Conservation (phyloP, 768 basidiomycete genomes). For the Tylopilus plumbeoviolaceoides region DNA sequence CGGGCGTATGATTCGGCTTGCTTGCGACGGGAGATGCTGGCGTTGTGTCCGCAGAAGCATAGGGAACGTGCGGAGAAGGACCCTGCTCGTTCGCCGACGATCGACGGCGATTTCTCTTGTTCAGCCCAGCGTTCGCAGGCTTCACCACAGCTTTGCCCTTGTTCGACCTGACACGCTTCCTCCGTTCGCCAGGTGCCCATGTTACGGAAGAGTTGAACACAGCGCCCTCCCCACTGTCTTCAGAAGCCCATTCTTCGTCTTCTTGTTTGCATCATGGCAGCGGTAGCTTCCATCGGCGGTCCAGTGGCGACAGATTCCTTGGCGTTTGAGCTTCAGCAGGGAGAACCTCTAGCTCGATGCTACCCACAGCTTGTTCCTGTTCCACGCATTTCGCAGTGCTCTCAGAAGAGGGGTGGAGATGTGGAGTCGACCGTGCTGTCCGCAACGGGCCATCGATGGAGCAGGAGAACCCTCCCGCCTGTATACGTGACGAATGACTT, state of each 20-base stretch:
- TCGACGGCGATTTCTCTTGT: slow-evolving; percentile 13
- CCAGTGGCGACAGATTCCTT: slow-evolving; percentile 1
- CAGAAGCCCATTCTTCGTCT: slow-evolving; percentile 66
- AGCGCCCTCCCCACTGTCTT: slow-evolving; percentile 35
- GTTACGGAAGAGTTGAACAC: slow-evolving; percentile 5
- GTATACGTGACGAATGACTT: slow-evolving; percentile 49
- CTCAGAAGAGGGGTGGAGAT: slow-evolving; percentile 13
- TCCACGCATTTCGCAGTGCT: slow-evolving; percentile 20
- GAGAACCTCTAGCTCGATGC: not conserved
- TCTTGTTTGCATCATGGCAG: slow-evolving; percentile 3
- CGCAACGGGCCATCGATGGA: slow-evolving; percentile 1
- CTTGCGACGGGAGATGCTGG: not conserved
- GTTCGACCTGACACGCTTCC: slow-evolving; percentile 25
- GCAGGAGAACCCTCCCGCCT: slow-evolving; percentile 3
- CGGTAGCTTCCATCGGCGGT: slow-evolving; percentile 1
- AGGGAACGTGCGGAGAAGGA: not conserved
- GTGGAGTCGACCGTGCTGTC: slow-evolving; percentile 8
- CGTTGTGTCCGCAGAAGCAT: not conserved
- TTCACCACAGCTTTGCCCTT: slow-evolving; percentile 14
- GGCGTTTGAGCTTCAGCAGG: slow-evolving; percentile 13
- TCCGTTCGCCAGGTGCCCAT: slow-evolving; percentile 11
- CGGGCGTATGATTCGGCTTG: slow-evolving; percentile 8
- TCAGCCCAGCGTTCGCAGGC: not conserved
- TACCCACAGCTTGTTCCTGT: slow-evolving; percentile 20
- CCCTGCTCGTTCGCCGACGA: slow-evolving; percentile 14